Evolutionary conservation across 805 yeast species (phyloP).

Genomic region (Vanderwaltozyma yarrowii): DNA sequence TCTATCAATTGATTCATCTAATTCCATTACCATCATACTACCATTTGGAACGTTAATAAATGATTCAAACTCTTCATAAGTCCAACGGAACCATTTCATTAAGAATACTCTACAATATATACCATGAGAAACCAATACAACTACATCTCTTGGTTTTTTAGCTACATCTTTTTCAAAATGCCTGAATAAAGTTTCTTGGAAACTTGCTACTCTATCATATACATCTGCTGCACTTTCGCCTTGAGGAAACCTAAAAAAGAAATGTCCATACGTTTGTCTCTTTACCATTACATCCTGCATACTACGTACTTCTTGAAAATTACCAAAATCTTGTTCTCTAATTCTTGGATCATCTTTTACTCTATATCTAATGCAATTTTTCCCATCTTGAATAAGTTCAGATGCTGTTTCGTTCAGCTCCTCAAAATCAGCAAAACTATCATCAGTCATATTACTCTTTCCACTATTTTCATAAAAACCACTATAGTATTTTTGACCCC

Average conservation of each 20-base stretch:
- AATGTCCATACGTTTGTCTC: slow-evolving; percentile 79
- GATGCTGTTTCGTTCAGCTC: too few species aligned
- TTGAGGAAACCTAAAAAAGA: slow-evolving; percentile 80
- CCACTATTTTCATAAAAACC: slow-evolving; percentile 21
- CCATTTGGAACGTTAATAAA: slow-evolving; percentile 81
- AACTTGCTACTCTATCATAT: slow-evolving; percentile 81
- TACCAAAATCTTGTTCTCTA: slow-evolving; percentile 93
- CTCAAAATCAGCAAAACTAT: background rate
- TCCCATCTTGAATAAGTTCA: too few species aligned
- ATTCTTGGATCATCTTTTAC: slow-evolving; percentile 82
- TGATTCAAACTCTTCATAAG: slow-evolving; percentile 78
- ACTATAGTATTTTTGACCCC: slow-evolving; percentile 17
- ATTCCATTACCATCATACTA: slow-evolving; percentile 69
- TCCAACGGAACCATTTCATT: slow-evolving; percentile 94
- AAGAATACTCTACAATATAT: slow-evolving; percentile 88
- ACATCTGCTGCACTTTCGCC: slow-evolving; percentile 98
- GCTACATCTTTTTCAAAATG: slow-evolving; percentile 49
- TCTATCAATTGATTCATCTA: slow-evolving; percentile 36
- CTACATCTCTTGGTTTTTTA: slow-evolving; percentile 63
- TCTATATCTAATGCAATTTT: slow-evolving; percentile 36
- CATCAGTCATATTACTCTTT: background rate
- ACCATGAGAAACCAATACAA: slow-evolving; percentile 86
- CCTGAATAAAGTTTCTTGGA: slow-evolving; percentile 76
- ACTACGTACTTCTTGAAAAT: slow-evolving; percentile 67
- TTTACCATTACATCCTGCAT: slow-evolving; percentile 80